Conservation (phyloP, 768 basidiomycete species). For the Mycena rosella region DNA sequence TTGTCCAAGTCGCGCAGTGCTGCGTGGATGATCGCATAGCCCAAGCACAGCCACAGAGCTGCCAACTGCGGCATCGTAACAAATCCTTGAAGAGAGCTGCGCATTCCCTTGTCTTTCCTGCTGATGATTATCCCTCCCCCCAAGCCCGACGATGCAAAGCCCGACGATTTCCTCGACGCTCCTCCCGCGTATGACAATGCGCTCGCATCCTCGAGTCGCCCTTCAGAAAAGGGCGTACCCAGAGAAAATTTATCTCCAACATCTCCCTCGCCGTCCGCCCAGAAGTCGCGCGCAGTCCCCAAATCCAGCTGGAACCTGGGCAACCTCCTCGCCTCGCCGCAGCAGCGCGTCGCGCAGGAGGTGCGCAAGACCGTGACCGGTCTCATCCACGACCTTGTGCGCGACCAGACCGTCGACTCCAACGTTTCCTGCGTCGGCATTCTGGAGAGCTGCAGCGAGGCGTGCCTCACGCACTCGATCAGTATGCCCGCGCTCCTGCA, state of each 20-base stretch:
- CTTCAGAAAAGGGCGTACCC: constrained; percentile 10
- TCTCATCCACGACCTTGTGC: constrained; percentile 57
- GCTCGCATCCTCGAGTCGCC: neutral
- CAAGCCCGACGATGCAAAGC: constrained; percentile 3
- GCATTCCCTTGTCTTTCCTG: no score
- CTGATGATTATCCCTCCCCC: constrained; percentile 26
- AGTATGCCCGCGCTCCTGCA: constrained; percentile 59
- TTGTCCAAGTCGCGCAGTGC: no score
- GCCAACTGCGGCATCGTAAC: no score
- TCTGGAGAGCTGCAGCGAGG: constrained; percentile 60
- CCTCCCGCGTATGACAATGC: constrained; percentile 29
- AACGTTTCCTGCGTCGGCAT: constrained; percentile 42
- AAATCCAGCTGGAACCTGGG: constrained; percentile 28
- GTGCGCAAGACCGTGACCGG: constrained; percentile 48
- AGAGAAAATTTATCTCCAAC: constrained; percentile 7
- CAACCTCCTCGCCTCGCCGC: constrained; percentile 7
- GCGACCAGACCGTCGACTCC: constrained; percentile 33
- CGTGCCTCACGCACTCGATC: constrained; percentile 54
- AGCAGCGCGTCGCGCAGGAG: constrained; percentile 47
- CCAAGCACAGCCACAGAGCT: no score
- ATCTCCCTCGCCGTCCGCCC: constrained; percentile 3
- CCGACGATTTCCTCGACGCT: constrained; percentile 13
- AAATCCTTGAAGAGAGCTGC: no score
- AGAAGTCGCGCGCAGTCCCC: constrained; percentile 19
- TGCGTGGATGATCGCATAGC: no score